Evolutionary conservation across 2,329 filamentous ascomycete species (phyloP), one percentile per base, ranked within the genome.

Genomic region (Pseudogymnoascus sp.): DNA sequence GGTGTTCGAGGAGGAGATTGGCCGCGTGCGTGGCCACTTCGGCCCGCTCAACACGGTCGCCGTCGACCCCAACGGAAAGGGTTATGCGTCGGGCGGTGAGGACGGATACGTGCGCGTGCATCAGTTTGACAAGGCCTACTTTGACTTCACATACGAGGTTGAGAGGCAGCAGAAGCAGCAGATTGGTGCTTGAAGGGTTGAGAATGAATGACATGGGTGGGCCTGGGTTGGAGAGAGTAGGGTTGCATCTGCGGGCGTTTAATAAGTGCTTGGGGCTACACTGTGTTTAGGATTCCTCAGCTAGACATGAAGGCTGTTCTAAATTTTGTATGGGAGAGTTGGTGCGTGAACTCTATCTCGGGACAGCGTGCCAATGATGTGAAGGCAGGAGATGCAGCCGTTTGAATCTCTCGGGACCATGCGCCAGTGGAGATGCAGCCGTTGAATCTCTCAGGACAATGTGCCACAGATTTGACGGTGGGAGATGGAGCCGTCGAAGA

Each of bases 1-100:
- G 85, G 89, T 99, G 76, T 97, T 99, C 76, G 92, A 96, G 79
- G 93, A 99, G 78, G 95, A 99, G 82, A 93, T 97, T 73, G 95
- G 95, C 70, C 89, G 95, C 82, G 95, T 99, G 68, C 86, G 92
- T 75, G 95, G 95, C 67, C 95, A 99, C 78, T 99, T 99, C 79
- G 95, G 95, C 75, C 95, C 90, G 69, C 83, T 97, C 66, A 97
- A 99, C 84, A 97, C 95, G 67, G 91, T 99, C 70, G 93, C 95
- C 59, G 91, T 91, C 64, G 91, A 96, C 78, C 95, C 95, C 31
- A 88, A 88, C 65, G 95, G 95, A 73, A 93, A 89, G 75, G 87
- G 91, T 72, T 99, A 99, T 79, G 93, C 92, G 73, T 93, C 89
- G 73, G 95, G 95, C 71, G 93, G 93, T 79, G 95, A 99, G 81